phyloP scores from a whole-genome alignment of 2,329 filamentous ascomycete species.

The Cladophialophora exuberans region DNA sequence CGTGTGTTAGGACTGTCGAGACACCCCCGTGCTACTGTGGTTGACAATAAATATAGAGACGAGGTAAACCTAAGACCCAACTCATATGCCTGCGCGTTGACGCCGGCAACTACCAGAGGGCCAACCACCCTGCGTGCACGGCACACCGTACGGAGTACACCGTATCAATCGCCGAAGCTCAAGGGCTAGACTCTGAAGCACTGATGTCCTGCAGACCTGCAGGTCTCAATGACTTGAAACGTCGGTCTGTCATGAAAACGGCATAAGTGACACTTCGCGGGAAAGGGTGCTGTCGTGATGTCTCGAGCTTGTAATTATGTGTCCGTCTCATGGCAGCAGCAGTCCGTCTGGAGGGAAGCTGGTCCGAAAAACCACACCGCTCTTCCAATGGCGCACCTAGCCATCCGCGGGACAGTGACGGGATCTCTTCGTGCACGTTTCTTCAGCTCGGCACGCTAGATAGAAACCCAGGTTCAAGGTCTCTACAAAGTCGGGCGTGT shows the following conservation, averaged over 20 bases:
- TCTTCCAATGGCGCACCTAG: conserved; percentile 7
- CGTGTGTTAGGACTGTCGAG: no score
- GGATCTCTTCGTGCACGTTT: neutral
- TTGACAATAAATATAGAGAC: no score
- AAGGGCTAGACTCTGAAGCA: neutral
- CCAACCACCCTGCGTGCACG: no score
- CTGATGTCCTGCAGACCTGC: conserved; percentile 1
- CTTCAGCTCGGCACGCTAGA: conserved; percentile 14
- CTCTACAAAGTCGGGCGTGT: neutral
- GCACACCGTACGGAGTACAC: conserved; percentile 1
- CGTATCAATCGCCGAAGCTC: neutral
- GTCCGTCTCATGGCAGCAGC: conserved; percentile 14
- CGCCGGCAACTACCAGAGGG: no score
- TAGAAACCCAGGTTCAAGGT: neutral
- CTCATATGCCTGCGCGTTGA: no score
- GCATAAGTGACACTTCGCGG: conserved; percentile 5
- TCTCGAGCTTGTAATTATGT: conserved; percentile 2
- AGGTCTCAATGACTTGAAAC: conserved; percentile 18
- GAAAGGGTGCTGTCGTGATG: conserved; percentile 7
- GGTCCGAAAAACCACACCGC: conserved; percentile 21
- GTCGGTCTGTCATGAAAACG: conserved; percentile 10
- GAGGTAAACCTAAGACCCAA: no score
- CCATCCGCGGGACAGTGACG: neutral
- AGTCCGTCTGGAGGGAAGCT: conserved; percentile 11
- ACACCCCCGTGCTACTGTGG: no score